Evolutionary conservation across 331 rosid species (phyloP).

Genomic region (Arachis monticola): DNA sequence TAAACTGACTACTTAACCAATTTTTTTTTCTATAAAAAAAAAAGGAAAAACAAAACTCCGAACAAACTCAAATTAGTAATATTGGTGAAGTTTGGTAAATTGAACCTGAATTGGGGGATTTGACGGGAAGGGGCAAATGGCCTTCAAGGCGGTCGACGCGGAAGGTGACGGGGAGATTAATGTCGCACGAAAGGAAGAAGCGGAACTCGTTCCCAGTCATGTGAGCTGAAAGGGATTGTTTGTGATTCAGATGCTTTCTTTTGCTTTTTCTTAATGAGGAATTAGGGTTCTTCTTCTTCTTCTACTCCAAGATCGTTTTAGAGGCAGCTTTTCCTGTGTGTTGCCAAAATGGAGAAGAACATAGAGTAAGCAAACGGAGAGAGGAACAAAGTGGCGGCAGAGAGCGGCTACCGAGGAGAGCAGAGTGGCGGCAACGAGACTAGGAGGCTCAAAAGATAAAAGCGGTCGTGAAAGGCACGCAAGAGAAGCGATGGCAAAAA

Average conservation of each 20-base stretch:
- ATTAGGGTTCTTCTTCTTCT: neutral
- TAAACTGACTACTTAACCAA: neutral
- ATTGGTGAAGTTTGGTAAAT: neutral
- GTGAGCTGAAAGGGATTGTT: neutral
- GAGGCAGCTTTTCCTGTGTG: neutral
- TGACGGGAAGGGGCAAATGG: constrained; percentile 50
- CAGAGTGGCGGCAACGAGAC: too few relatives aligned
- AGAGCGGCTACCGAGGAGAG: too few relatives aligned
- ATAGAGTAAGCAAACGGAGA: too few relatives aligned
- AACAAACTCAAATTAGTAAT: constrained; percentile 29
- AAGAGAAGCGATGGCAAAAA: neutral
- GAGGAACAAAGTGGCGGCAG: too few relatives aligned
- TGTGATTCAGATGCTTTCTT: neutral
- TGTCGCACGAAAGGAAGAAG: constrained; percentile 96
- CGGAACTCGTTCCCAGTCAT: constrained; percentile 94
- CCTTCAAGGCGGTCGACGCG: constrained; percentile 87
- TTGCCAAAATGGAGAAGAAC: neutral
- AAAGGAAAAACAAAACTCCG: neutral
- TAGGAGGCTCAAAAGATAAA: too few relatives aligned
- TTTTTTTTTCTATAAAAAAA: too few relatives aligned
- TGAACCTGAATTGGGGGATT: constrained; percentile 60
- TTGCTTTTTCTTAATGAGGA: neutral
- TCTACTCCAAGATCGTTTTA: neutral
- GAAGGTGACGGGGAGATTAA: constrained; percentile 86
- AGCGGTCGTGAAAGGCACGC: too few relatives aligned